phyloP scores from a whole-genome alignment of 352 stramenopile genomes.

The Phytophthora colocasiae region DNA sequence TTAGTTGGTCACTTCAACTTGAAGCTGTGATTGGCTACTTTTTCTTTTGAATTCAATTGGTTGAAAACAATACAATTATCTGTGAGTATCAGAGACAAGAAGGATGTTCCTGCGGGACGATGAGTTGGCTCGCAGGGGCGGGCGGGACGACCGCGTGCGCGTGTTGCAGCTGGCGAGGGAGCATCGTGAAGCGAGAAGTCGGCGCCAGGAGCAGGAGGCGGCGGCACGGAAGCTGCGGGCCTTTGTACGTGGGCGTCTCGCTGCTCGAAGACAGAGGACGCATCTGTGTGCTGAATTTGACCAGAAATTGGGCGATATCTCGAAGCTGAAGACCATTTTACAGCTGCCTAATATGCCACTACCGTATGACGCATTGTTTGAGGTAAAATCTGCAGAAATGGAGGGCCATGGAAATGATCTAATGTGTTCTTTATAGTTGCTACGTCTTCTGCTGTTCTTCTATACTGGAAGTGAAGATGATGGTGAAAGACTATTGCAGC shows the following conservation, averaged over 20 bases:
- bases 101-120: conserved; percentile 65
- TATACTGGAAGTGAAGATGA: conserved; percentile 42
- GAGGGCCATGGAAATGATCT: conserved; percentile 9
- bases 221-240: conserved; percentile 47
- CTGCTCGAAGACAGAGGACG: conserved; percentile 18
- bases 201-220: conserved; percentile 46
- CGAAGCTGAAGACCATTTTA: conserved; percentile 58
- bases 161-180: conserved; percentile 64
- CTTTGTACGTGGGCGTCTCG: conserved; percentile 51
- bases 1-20: conserved; percentile 11
- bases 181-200: conserved; percentile 50
- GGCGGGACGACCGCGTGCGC: conserved; percentile 46
- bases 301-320: conserved; percentile 66
- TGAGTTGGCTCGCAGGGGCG: conserved; percentile 43
- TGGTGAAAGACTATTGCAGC: conserved; percentile 31
- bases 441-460: conserved; percentile 54
- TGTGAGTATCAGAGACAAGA: neutral
- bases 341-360: conserved; percentile 58
- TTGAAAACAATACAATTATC: conserved; percentile 10
- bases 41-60: conserved; percentile 20
- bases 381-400: conserved; percentile 29
- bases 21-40: conserved; percentile 5
- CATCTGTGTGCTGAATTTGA: conserved; percentile 46
- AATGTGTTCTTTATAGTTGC: conserved; percentile 31
- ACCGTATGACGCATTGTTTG: conserved; percentile 56